These are phyloP conservation scores for Asparagopsis taxiformis DNA, from an alignment of 31 red algal genomes.

Conservation along the genomic window DNA sequence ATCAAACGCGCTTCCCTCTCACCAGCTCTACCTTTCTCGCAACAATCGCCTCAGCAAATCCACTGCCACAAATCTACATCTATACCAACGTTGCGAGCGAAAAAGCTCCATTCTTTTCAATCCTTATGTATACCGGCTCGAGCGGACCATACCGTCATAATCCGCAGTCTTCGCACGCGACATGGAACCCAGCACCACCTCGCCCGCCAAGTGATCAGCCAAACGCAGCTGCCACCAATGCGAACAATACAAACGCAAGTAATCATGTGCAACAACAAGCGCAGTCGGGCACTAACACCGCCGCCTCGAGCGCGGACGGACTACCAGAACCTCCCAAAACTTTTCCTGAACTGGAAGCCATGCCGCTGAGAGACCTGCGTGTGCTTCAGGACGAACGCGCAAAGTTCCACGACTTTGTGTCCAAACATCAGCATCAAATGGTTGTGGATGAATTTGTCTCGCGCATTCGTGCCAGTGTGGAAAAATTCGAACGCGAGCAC, in stretches of 20 bases:
- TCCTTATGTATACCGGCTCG: background rate
- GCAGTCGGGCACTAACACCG: background rate
- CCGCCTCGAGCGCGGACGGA: slow-evolving; percentile 19
- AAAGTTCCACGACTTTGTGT: slow-evolving; percentile 61
- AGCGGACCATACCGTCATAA: background rate
- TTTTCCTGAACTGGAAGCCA: slow-evolving; percentile 62
- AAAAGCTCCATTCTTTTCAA: no score
- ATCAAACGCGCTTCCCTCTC: no score
- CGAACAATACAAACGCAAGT: no score
- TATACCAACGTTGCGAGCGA: no score
- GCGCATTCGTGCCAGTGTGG: slow-evolving; percentile 34
- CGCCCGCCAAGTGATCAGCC: background rate
- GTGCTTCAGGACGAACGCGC: slow-evolving; percentile 54
- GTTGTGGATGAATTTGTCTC: slow-evolving; percentile 32
- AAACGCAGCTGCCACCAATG: background rate
- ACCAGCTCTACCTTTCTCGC: no score
- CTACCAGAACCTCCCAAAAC: slow-evolving; percentile 45
- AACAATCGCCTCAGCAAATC: no score
- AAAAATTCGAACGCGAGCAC: slow-evolving; percentile 45
- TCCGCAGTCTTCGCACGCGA: background rate
- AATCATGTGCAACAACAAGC: background rate
- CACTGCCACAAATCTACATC: no score
- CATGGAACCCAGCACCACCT: background rate
- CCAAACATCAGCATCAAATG: slow-evolving; percentile 63
- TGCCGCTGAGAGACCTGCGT: slow-evolving; percentile 40